Evolutionary conservation across 768 basidiomycete species (phyloP).

Genomic region (Pleurotus eryngii): DNA sequence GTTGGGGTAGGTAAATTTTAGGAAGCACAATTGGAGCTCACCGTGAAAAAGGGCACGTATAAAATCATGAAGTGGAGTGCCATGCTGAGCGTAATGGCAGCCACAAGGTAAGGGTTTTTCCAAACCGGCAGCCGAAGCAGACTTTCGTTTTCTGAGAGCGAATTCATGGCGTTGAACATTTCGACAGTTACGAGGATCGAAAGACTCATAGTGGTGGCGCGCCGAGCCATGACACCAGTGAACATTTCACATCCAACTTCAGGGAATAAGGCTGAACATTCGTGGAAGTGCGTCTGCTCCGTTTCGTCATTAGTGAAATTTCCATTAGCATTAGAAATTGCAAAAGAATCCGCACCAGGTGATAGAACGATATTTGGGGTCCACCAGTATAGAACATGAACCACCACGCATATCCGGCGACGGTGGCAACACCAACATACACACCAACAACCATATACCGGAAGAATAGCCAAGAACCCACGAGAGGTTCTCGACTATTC

Average conservation of each 20-base stretch:
- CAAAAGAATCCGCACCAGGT: constrained; percentile 60
- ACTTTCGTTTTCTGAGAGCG: constrained; percentile 95
- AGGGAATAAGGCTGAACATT: constrained; percentile 79
- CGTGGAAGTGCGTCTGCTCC: constrained; percentile 94
- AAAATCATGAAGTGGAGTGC: constrained; percentile 89
- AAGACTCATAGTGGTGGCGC: constrained; percentile 93
- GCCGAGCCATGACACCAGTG: constrained; percentile 78
- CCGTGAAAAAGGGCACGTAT: constrained; percentile 96
- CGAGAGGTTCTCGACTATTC: constrained; percentile 84
- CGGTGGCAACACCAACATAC: constrained; percentile 94
- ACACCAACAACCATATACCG: constrained; percentile 90
- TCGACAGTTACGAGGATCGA: constrained; percentile 95
- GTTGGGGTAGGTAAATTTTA: not conserved
- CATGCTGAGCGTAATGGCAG: constrained; percentile 89
- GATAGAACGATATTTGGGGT: constrained; percentile 90
- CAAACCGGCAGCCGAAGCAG: constrained; percentile 85
- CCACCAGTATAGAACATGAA: constrained; percentile 89
- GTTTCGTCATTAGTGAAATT: not conserved
- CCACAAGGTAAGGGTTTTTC: constrained; percentile 93
- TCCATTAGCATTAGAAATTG: not conserved
- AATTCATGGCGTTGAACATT: constrained; percentile 99
- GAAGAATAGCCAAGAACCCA: constrained; percentile 93
- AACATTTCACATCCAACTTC: constrained; percentile 97
- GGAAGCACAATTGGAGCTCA: constrained; percentile 33
- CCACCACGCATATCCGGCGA: constrained; percentile 99